Percentiles rank a stretch among this genome's conserved stretches.
Conservation (phyloP, 75 land plant genomes). For the Pinus taeda region DNA sequence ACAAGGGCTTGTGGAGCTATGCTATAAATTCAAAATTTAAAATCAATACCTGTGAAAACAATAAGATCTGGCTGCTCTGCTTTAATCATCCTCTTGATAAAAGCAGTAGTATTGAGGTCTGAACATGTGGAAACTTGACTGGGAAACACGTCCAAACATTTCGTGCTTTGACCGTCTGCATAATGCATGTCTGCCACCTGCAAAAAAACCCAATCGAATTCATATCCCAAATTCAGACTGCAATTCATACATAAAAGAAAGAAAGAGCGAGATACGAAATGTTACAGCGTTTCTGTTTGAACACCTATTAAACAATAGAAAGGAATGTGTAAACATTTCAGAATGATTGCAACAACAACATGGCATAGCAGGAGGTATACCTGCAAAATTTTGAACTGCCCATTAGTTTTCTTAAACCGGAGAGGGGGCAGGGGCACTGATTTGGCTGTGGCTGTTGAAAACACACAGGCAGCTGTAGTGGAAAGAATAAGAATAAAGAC, state of each 20-base stretch:
- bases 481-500: too few relatives aligned
- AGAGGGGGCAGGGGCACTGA: conserved; percentile 4
- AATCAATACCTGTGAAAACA: conserved; percentile 34
- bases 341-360: background rate
- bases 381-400: conserved; percentile 40
- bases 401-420: conserved; percentile 15
- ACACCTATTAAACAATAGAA: background rate
- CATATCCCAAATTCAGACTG: background rate
- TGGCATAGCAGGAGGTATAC: background rate
- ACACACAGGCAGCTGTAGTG: background rate
- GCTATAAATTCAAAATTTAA: background rate
- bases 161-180: conserved; percentile 29
- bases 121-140: conserved; percentile 20
- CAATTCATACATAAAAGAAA: background rate
- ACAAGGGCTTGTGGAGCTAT: too few relatives aligned
- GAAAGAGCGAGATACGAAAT: background rate
- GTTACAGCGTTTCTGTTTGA: background rate
- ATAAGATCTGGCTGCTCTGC: conserved; percentile 37
- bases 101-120: conserved; percentile 38
- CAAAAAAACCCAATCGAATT: background rate
- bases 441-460: too few relatives aligned
- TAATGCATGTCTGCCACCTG: conserved; percentile 50
- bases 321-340: too few relatives aligned
- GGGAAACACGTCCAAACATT: conserved; percentile 26
- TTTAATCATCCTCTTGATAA: conserved; percentile 25